Base-by-base conservation (phyloP, 805 yeast species). In the Torulaspora indica region DNA sequence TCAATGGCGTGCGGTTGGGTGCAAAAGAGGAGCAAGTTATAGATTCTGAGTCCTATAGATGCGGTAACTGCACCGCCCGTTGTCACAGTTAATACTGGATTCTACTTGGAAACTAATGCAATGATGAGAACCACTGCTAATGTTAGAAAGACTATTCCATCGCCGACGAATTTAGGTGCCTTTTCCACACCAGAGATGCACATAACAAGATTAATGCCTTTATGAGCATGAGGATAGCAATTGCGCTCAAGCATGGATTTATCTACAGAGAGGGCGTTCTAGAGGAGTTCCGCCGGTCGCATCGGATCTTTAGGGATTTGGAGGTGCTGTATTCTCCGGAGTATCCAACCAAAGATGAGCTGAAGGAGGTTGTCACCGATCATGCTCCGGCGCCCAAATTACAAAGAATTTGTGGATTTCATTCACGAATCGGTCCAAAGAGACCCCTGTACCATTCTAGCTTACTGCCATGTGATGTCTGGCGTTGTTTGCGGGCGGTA, bases 401-500 rank as follows among this genome's bases (percentile, higher is more conserved):
- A 63, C 77, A 78, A n/a, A 34, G 78, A 68, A 29, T 84, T 82
- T 55, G 74, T 73, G 24, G 62, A 80, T 30, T 88, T 82, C 59
- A 83, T 86, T 44, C 66, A 70, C 30, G 60, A 66, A 38, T 73
- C 72, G 7, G 75, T 83, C 28, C 58, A 58, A 34, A 79, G 75
- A 35, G 81, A 82, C 57, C 95, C 95, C 6, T 77, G 83, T 53
- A 64, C 85, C 15, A 64, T 86, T 29, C 69, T 86, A 37, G 93
- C 95, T 4, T 86, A 86, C 63, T 78, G 87, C 69, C 95, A 86
- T 61, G 93, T 85, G 38, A 74, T 86, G 78, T 65, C 68, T 86
- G 58, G 95, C 93, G 0, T 73, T 86, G 40, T 86, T 86, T 68
- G 95, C 95, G 1, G 95, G 95, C 40, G 95, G 95, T 13, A 72